Evolutionary conservation across 2,329 filamentous ascomycete species (phyloP).

Genomic region (Ceratocystiopsis sp.): DNA sequence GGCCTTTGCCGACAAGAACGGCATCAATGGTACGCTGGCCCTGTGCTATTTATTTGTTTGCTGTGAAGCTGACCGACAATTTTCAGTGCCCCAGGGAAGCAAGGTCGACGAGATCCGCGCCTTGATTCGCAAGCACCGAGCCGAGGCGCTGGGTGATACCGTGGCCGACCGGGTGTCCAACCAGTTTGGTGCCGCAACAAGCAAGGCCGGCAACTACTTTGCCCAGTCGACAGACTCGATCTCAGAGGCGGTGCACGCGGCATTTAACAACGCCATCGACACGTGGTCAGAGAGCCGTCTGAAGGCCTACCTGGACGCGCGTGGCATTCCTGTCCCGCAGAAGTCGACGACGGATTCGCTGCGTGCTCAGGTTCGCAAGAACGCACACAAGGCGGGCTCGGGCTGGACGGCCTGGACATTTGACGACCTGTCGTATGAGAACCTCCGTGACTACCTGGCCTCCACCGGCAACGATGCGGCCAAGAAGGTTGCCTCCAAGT

Average conservation of each 20-base stretch:
- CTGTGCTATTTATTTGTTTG: too few species aligned
- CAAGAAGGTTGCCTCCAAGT: slow-evolving; percentile 43
- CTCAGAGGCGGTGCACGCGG: slow-evolving; percentile 42
- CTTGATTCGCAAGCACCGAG: slow-evolving; percentile 74
- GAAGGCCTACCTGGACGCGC: slow-evolving; percentile 62
- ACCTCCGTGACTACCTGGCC: slow-evolving; percentile 43
- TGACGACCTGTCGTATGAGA: slow-evolving; percentile 57
- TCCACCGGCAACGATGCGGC: slow-evolving; percentile 36
- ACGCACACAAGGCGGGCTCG: slow-evolving; percentile 51
- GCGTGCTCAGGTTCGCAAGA: slow-evolving; percentile 54
- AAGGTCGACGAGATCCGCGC: slow-evolving; percentile 80
- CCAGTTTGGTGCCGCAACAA: slow-evolving; percentile 54
- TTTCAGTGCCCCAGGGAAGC: slow-evolving; percentile 68
- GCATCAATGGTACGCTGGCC: slow-evolving; percentile 33
- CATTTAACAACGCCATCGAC: slow-evolving; percentile 44
- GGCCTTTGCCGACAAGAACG: slow-evolving; percentile 82
- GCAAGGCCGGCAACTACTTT: slow-evolving; percentile 58
- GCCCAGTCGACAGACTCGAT: slow-evolving; percentile 58
- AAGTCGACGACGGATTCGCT: slow-evolving; percentile 55
- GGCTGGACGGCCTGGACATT: slow-evolving; percentile 63
- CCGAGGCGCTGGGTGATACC: slow-evolving; percentile 51
- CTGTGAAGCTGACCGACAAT: too few species aligned
- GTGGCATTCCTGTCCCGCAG: slow-evolving; percentile 60
- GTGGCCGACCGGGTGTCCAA: slow-evolving; percentile 20
- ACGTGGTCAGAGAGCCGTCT: slow-evolving; percentile 61